Evolutionary conservation across 2,329 filamentous ascomycete genomes (phyloP).

Genomic region (Cladosporium sp.): DNA sequence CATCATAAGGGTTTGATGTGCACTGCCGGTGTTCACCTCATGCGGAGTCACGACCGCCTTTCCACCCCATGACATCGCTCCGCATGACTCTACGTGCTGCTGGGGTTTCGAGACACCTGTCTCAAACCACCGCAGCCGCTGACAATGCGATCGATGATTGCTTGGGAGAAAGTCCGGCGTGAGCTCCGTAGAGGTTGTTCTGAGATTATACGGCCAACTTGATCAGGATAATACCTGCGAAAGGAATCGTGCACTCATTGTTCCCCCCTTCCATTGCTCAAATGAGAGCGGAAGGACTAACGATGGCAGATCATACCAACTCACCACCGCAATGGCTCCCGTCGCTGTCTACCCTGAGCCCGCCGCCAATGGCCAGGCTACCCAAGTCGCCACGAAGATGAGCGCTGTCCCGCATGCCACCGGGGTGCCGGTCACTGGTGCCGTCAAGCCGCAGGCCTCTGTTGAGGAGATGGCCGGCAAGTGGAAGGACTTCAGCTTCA

Average conservation of each 20-base stretch:
- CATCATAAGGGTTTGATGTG: conserved; percentile 10
- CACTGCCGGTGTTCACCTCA: conserved; percentile 14
- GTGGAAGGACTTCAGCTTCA: conserved; percentile 79
- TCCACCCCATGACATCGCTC: conserved; percentile 5
- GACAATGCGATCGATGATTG: not conserved
- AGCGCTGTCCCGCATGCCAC: conserved; percentile 36
- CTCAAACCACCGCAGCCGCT: conserved; percentile 3
- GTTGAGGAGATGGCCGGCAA: conserved; percentile 66
- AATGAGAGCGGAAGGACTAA: conserved; percentile 32
- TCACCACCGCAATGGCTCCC: conserved; percentile 67
- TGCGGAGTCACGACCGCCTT: conserved; percentile 3
- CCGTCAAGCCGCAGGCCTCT: conserved; percentile 46
- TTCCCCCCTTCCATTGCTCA: conserved; percentile 38
- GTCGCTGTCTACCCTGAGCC: conserved; percentile 60
- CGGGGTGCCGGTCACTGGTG: conserved; percentile 33
- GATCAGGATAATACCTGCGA: conserved; percentile 99
- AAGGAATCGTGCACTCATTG: conserved; percentile 78
- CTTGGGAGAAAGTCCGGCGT: conserved; percentile 20
- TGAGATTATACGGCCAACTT: conserved; percentile 97
- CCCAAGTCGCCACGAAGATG: conserved; percentile 47
- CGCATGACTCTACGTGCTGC: conserved; percentile 1
- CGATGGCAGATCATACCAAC: conserved; percentile 33
- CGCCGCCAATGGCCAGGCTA: conserved; percentile 33
- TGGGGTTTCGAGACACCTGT: conserved; percentile 3
- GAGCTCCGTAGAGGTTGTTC: conserved; percentile 35